Evolutionary conservation across 1,139 yeast species (phyloP).

Genomic region (Suhomyces kunorum): DNA sequence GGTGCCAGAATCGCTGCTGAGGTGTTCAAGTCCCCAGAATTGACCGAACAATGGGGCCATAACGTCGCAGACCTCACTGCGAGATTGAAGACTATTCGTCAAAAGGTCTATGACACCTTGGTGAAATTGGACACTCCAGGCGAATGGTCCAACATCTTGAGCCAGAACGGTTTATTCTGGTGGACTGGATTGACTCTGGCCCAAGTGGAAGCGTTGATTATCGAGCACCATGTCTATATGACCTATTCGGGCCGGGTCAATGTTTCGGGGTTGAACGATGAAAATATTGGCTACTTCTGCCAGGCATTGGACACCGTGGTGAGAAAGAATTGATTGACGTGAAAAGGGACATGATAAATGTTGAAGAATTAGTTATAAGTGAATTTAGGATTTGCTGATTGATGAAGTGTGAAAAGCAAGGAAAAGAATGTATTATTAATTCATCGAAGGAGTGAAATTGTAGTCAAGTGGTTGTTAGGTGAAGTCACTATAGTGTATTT

Average conservation of each 20-base stretch:
- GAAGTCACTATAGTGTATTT: no score
- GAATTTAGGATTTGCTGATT: no score
- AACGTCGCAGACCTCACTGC: conserved; percentile 33
- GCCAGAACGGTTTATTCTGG: conserved; percentile 48
- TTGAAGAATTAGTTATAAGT: no score
- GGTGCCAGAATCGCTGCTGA: conserved; percentile 45
- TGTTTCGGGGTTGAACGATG: conserved; percentile 44
- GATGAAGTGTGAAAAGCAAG: no score
- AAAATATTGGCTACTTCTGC: conserved; percentile 39
- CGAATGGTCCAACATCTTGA: conserved; percentile 39
- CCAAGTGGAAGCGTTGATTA: conserved; percentile 34
- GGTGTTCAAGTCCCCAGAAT: conserved; percentile 27
- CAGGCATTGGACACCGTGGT: conserved; percentile 40
- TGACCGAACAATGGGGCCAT: conserved; percentile 34
- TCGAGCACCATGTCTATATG: conserved; percentile 40
- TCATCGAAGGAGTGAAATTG: no score
- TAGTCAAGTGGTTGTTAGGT: no score
- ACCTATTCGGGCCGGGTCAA: conserved; percentile 44
- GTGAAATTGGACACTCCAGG: conserved; percentile 43
- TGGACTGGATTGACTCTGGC: conserved; percentile 38
- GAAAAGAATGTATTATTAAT: no score
- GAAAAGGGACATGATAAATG: no score
- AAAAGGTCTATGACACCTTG: conserved; percentile 29
- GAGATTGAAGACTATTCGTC: conserved; percentile 35
- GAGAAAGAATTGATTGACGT: no score